Evolutionary conservation across 2,329 filamentous ascomycete genomes (phyloP), one percentile per base, ranked within the genome.

Genomic region (Trichoderma lentiforme): DNA sequence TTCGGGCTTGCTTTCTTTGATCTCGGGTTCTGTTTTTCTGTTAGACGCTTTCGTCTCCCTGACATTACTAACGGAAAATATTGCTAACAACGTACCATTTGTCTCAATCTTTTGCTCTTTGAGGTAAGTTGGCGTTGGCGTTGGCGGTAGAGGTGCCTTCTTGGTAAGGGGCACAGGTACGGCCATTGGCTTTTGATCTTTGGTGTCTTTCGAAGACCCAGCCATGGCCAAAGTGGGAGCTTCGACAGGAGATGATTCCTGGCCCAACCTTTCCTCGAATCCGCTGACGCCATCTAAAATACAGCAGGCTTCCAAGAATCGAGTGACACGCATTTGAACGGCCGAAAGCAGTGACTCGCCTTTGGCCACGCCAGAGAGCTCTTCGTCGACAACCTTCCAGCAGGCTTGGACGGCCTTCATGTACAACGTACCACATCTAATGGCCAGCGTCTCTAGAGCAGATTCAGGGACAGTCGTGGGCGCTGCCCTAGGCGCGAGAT

Each of bases 371-470:
- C 85, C 86, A 0, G 82, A 80, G 8, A 89, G 80, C 71, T 90
- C 88, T 51, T 88, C 85, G 64, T 94, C 91, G 3, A 91, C 89
- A n/a, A 91, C 90, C 72, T 86, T 86, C 84, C 92, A 90, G 76
- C 92, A 94, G 3, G 88, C 86, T 77, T 92, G 88, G 2, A 93
- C 92, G 0, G 91, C 92, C 77, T 90, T 91, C 86, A 90, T 91
- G 80, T 94, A 95, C 0, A 92, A 84, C 8, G 89, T 92, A 15
- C 92, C 92, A 75, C 92, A 94, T 77, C 89, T 88, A 4, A 89
- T 87, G 0, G 90, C 87, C 2, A 94, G 82, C 74, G 89, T 88
- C 1, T 90, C 86, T 3, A 93, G 81, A 0, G 89, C 85, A 32
- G 90, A 87, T 73, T 90, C 88, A 0, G 88, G 82, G 30, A 92